Evolutionary conservation across 805 yeast genomes (phyloP).

Genomic region (Cyberlindnera saturnus): DNA sequence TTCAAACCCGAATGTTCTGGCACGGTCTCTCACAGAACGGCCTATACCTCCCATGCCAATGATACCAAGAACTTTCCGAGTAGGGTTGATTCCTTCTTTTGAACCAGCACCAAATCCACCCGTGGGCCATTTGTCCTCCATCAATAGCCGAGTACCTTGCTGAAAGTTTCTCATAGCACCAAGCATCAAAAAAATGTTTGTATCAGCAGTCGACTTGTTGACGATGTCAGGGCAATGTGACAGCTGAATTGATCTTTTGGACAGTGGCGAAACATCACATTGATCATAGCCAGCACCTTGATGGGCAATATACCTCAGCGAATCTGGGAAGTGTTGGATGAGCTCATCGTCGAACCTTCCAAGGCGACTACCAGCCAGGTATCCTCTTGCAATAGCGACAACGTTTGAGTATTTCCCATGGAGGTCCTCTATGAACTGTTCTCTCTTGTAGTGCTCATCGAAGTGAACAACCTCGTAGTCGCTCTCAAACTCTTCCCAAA

Average conservation of each 20-base stretch:
- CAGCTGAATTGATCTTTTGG: constrained; percentile 32
- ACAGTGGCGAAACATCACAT: constrained; percentile 36
- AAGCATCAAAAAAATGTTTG: constrained; percentile 46
- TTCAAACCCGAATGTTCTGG: constrained; percentile 46
- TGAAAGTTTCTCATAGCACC: constrained; percentile 46
- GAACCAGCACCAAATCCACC: constrained; percentile 33
- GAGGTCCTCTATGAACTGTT: constrained; percentile 32
- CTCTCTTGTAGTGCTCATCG: constrained; percentile 28
- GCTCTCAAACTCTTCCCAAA: constrained; percentile 47
- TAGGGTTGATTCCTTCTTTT: constrained; percentile 36
- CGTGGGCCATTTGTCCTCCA: constrained; percentile 23
- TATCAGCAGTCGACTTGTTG: constrained; percentile 57
- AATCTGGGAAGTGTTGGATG: constrained; percentile 35
- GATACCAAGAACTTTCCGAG: constrained; percentile 43
- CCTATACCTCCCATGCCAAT: constrained; percentile 59
- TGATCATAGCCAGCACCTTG: constrained; percentile 53
- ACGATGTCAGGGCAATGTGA: constrained; percentile 37
- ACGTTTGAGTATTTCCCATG: constrained; percentile 29
- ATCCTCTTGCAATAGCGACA: constrained; percentile 49
- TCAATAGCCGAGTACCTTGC: constrained; percentile 25
- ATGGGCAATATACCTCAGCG: constrained; percentile 39
- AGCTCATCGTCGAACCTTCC: constrained; percentile 43
- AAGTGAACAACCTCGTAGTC: constrained; percentile 34
- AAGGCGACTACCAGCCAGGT: constrained; percentile 41
- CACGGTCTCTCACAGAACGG: constrained; percentile 39